Evolutionary conservation across 2,329 filamentous ascomycete species (phyloP).

Genomic region (Monilinia laxa): DNA sequence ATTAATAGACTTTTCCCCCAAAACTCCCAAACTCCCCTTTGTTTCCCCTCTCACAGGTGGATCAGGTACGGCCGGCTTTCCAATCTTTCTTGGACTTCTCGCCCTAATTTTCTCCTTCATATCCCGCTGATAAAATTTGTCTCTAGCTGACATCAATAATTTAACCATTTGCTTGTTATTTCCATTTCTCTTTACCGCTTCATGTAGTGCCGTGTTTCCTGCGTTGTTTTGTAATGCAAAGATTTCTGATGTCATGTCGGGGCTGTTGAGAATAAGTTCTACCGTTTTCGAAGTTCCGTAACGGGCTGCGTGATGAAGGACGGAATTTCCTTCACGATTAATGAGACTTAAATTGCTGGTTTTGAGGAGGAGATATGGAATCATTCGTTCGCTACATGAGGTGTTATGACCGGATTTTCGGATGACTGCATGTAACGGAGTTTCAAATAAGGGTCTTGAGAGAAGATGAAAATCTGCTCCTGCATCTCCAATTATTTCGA

Average conservation of each 20-base stretch:
- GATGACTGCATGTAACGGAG: constrained; percentile 11
- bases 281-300: not conserved
- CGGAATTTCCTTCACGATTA: constrained; percentile 2
- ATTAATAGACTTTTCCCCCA: not conserved
- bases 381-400: not conserved
- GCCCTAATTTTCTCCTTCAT: not conserved
- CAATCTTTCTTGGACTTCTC: not conserved
- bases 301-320: constrained; percentile 11
- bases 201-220: constrained; percentile 4
- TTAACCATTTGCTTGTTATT: constrained; percentile 1
- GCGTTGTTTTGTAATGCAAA: constrained; percentile 9
- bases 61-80: constrained; percentile 5
- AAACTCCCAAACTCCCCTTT: not conserved
- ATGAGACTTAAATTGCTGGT: not conserved
- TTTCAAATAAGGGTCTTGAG: constrained; percentile 5
- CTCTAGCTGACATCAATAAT: not conserved
- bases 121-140: not conserved
- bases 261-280: not conserved
- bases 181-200: constrained; percentile 1
- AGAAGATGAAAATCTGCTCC: not conserved
- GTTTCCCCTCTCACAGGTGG: not conserved
- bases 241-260: not conserved
- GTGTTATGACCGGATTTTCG: not conserved
- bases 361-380: constrained; percentile 2
- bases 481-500: not conserved